Percentiles rank a stretch among this genome's conserved stretches.
Evolutionary conservation across 176 grass and related monocot species (phyloP).

Genomic region (Poa pratensis): DNA sequence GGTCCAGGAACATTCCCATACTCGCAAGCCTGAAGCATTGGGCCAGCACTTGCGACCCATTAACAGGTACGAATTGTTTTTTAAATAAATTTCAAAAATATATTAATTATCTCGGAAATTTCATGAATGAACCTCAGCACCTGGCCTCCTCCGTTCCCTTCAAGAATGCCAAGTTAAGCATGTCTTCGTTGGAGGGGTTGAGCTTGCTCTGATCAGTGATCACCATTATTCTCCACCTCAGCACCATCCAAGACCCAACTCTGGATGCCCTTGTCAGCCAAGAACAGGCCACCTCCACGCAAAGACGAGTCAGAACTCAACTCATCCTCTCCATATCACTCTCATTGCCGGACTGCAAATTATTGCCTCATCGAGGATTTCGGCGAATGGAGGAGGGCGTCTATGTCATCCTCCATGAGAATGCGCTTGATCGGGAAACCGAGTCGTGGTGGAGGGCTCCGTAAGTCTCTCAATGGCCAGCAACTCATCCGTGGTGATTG

Average conservation of each 20-base stretch:
- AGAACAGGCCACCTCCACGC: background rate
- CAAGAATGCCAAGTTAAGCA: conserved; percentile 20
- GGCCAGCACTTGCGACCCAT: no score
- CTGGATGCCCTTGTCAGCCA: background rate
- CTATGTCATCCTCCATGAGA: conserved; percentile 57
- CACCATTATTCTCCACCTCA: background rate
- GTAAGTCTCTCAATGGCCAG: background rate
- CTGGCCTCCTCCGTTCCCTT: conserved; percentile 55
- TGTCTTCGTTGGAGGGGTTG: background rate
- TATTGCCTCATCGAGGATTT: conserved; percentile 34
- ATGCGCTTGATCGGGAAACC: conserved; percentile 26
- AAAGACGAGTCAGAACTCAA: background rate
- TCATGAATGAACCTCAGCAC: background rate
- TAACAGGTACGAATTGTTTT: no score
- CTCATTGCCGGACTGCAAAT: background rate
- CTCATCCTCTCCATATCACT: background rate
- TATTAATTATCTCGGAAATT: no score
- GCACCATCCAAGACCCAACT: background rate
- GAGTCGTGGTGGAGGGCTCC: background rate
- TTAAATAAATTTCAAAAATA: no score
- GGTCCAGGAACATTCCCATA: background rate
- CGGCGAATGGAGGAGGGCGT: conserved; percentile 36
- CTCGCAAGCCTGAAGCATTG: no score
- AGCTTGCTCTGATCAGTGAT: no score
- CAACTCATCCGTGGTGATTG: background rate